A percentile compares a stretch with the other conserved stretches of the same genome.
These are phyloP conservation scores for Paramecium sexaurelia DNA, from an alignment of 73 alveolate genomes.

Conservation along the genomic window DNA sequence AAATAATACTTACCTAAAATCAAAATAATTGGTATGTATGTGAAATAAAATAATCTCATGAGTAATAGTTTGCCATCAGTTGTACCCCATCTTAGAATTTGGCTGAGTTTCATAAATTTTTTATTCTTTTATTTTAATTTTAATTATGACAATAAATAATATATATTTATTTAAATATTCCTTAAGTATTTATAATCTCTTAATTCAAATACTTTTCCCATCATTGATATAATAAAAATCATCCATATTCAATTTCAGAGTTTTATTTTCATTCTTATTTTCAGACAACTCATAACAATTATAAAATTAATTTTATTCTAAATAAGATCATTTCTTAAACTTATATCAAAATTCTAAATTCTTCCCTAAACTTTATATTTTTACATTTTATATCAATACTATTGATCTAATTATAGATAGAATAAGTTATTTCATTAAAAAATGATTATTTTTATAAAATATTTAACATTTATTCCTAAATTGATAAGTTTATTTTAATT, in stretches of 20 bases:
- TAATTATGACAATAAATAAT: not conserved
- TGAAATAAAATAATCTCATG: constrained; percentile 7
- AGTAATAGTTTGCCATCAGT: not conserved
- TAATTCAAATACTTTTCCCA: not conserved
- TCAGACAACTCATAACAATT: too few relatives aligned
- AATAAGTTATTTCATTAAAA: too few relatives aligned
- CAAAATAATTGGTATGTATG: constrained; percentile 21
- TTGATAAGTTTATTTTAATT: too few relatives aligned
- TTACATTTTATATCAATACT: too few relatives aligned
- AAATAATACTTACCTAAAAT: constrained; percentile 56
- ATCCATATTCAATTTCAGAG: not conserved
- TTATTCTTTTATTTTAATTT: not conserved
- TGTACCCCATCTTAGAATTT: not conserved
- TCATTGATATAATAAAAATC: not conserved
- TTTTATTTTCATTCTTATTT: too few relatives aligned
- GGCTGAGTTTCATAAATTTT: constrained; percentile 4
- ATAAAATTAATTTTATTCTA: too few relatives aligned
- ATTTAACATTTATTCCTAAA: too few relatives aligned
- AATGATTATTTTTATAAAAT: too few relatives aligned
- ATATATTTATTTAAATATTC: not conserved
- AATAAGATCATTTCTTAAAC: too few relatives aligned
- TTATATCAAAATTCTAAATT: too few relatives aligned
- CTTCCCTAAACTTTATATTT: too few relatives aligned
- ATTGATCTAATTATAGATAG: too few relatives aligned
- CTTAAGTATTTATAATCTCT: not conserved